These are phyloP conservation scores for Ottelia alismoides DNA, from an alignment of 106 monocot species.

Conservation along the genomic window DNA sequence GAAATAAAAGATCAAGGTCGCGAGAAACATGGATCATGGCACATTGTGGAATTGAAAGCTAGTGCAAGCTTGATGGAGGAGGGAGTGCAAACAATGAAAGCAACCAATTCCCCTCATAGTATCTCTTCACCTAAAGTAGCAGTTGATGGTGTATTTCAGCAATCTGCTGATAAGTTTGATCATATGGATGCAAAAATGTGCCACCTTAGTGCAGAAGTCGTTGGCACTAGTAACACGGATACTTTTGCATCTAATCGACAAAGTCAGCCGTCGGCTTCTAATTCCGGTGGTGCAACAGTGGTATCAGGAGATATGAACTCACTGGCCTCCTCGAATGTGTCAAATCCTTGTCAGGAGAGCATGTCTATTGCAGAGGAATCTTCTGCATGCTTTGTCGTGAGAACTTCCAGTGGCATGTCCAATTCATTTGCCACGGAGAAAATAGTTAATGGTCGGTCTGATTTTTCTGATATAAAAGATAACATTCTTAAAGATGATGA, in stretches of 20 bases:
- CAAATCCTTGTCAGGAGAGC: conserved; percentile 2
- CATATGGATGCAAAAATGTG: neutral
- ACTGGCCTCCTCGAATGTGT: neutral
- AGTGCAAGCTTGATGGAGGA: too few relatives aligned
- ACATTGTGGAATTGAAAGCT: too few relatives aligned
- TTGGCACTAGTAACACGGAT: neutral
- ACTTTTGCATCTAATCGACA: neutral
- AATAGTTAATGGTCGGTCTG: neutral
- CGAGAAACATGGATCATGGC: too few relatives aligned
- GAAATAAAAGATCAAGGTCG: too few relatives aligned
- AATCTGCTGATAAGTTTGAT: too few relatives aligned
- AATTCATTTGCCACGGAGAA: neutral
- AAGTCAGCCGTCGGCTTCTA: neutral
- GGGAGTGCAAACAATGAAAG: too few relatives aligned
- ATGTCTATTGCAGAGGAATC: neutral
- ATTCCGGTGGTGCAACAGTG: neutral
- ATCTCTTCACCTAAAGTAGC: too few relatives aligned
- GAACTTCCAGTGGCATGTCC: neutral
- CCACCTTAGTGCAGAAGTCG: neutral
- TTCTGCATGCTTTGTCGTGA: neutral
- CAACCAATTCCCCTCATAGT: too few relatives aligned
- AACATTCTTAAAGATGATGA: too few relatives aligned
- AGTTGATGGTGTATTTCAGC: too few relatives aligned
- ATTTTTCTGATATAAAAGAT: too few relatives aligned
- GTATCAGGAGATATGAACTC: conserved; percentile 8